phyloP scores from a whole-genome alignment of 257 asterid species.

The Cruciata laevipes region DNA sequence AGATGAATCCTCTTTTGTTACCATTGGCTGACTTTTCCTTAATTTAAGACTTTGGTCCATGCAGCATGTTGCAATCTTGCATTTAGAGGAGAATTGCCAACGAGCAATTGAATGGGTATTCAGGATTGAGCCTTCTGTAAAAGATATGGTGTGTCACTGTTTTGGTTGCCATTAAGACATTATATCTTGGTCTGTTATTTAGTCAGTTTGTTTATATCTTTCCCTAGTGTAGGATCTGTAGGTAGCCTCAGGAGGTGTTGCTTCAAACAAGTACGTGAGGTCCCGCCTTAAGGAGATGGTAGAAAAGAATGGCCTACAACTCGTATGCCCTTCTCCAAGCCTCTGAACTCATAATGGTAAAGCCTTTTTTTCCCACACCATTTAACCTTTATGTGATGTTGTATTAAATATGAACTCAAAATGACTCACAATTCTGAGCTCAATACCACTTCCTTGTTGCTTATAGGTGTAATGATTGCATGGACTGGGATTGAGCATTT shows the following conservation, averaged over 20 bases:
- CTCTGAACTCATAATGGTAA: conserved; percentile 94
- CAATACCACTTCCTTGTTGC: no score
- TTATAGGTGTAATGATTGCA: conserved; percentile 85
- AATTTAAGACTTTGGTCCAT: conserved; percentile 9
- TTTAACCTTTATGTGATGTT: neutral
- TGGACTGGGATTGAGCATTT: conserved; percentile 98
- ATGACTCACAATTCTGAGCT: neutral
- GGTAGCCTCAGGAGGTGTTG: conserved; percentile 99
- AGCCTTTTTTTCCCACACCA: conserved; percentile 12
- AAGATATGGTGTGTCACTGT: conserved; percentile 50
- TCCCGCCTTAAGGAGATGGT: conserved; percentile 55
- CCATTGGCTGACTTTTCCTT: neutral
- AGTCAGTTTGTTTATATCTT: neutral
- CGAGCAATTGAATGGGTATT: conserved; percentile 89
- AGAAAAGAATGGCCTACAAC: conserved; percentile 56
- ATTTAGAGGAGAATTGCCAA: conserved; percentile 82
- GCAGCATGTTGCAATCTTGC: conserved; percentile 87
- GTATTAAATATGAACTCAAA: neutral
- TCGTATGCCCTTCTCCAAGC: conserved; percentile 92
- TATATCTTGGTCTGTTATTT: neutral
- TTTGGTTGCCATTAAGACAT: neutral
- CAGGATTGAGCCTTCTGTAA: conserved; percentile 74
- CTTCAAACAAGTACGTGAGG: conserved; percentile 77
- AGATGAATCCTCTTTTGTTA: neutral
- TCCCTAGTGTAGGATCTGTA: conserved; percentile 32